These are phyloP conservation scores for Chaetomium cochliodes DNA, from an alignment of 495 filamentous ascomycete species.

Conservation along the genomic window DNA sequence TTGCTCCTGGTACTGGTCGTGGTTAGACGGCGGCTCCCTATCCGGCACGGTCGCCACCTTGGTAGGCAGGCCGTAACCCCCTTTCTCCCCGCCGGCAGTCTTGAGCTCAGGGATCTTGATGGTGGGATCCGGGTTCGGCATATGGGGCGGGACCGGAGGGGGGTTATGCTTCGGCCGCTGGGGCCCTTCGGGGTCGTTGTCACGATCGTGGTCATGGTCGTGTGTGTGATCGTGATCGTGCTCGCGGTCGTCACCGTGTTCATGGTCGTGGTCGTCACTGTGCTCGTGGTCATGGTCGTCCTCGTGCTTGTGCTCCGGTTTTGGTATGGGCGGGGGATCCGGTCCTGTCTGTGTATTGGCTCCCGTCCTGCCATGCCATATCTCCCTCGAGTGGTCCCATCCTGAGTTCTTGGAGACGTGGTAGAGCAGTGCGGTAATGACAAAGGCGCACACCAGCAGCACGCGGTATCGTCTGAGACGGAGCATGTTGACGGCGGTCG, in stretches of 20 bases:
- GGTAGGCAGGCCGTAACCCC: conserved; percentile 32
- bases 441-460: conserved; percentile 66
- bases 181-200: background rate
- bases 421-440: conserved; percentile 63
- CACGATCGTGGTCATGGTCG: background rate
- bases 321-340: conserved; percentile 2
- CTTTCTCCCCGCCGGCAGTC: conserved; percentile 32
- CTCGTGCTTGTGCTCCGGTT: conserved; percentile 11
- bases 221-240: background rate
- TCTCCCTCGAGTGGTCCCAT: conserved; percentile 43
- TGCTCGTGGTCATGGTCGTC: background rate
- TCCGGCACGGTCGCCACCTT: conserved; percentile 19
- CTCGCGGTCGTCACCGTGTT: background rate
- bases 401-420: conserved; percentile 57
- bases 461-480: conserved; percentile 75
- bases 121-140: conserved; percentile 15
- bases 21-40: background rate
- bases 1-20: conserved; percentile 20
- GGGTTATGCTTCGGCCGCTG: background rate
- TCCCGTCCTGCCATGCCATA: conserved; percentile 21
- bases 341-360: background rate
- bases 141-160: conserved; percentile 18
- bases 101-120: conserved; percentile 44
- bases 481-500: conserved; percentile 56
- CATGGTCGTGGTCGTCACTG: background rate